Evolutionary conservation across 2,329 filamentous ascomycete genomes (phyloP), one percentile per base, ranked within the genome.

Genomic region (Grosmannia serpens): DNA sequence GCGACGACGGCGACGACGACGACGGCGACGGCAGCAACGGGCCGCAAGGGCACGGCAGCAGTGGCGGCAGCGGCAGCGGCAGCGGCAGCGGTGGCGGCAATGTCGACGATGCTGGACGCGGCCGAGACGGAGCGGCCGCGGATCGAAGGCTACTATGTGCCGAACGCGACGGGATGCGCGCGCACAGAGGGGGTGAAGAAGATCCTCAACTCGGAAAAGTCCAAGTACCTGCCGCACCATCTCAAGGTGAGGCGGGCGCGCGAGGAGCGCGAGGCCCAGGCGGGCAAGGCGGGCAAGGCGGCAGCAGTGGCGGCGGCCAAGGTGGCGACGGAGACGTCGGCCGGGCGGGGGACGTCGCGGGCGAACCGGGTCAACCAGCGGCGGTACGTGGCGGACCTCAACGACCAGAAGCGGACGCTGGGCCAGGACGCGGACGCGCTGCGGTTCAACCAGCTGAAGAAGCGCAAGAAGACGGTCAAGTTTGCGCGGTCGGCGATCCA

Each of bases 361-460:
- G 91, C 90, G 60, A 97, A 91, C 68, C 91, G 94, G 66, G 92
- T 91, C 67, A 96, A 96, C 70, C 96, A 97, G 70, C 89, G 94
- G 60, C 89, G 94, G 53, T 87, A 95, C 62, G 88, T 95, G 63
- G 94, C 94, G 58, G 94, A 97, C 67, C 86, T 99, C 65, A 95
- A 95, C 69, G 89, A 94, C 52, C 91, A 96, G 71, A 95, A 96
- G 76, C 90, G 90, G 74, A 87, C 86, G 15, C 80, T 90, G 24
- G 87, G 87, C 57, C 83, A 84, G 62, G 91, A 96, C 64, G 89
- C 91, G 58, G 92, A 96, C 67, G 90, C 94, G 33, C 83, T 99
- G 67, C 88, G 92, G 60, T 99, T 99, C 81, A 99, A 99, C 73
- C 94, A 97, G 75, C 85, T 99, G 60, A 96, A 97, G 81, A 99